Percentiles rank a stretch among this genome's conserved stretches.
Evolutionary conservation across 441 rosid genomes (phyloP).

Genomic region (Heliophila coronopifolia): DNA sequence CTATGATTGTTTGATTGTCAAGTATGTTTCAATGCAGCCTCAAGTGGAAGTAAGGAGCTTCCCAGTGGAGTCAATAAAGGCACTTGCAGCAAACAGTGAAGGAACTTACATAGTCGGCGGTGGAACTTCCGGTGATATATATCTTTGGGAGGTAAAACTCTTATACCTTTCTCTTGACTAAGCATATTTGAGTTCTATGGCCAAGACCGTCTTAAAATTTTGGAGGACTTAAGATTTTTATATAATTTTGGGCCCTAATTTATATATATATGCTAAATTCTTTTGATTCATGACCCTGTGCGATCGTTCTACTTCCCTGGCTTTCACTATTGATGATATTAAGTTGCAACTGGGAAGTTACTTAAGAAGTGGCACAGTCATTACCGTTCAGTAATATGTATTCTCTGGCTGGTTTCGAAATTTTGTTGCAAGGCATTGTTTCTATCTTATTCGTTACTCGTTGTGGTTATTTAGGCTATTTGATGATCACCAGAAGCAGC

Average conservation of each 20-base stretch:
- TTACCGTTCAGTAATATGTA: constrained; percentile 60
- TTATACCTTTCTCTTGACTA: background rate
- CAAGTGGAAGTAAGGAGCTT: constrained; percentile 71
- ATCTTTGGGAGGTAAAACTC: constrained; percentile 71
- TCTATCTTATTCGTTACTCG: too few species aligned
- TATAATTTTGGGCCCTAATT: too few species aligned
- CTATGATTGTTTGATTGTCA: too few species aligned
- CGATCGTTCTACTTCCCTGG: too few species aligned
- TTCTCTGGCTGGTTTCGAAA: too few species aligned
- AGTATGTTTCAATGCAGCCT: constrained; percentile 42
- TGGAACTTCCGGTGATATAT: constrained; percentile 60
- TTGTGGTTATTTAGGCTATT: constrained; percentile 80
- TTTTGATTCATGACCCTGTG: too few species aligned
- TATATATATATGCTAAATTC: too few species aligned
- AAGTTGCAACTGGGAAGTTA: constrained; percentile 63
- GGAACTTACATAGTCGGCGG: constrained; percentile 79
- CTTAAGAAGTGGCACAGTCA: constrained; percentile 86
- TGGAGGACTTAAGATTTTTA: too few species aligned
- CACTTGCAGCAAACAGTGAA: constrained; percentile 53
- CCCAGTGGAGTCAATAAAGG: constrained; percentile 64
- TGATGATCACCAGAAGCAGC: constrained; percentile 51
- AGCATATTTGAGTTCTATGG: background rate
- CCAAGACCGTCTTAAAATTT: too few species aligned
- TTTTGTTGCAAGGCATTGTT: too few species aligned
- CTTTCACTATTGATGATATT: too few species aligned